Conservation (phyloP, 495 filamentous ascomycete genomes). For the Collariella sp. region DNA sequence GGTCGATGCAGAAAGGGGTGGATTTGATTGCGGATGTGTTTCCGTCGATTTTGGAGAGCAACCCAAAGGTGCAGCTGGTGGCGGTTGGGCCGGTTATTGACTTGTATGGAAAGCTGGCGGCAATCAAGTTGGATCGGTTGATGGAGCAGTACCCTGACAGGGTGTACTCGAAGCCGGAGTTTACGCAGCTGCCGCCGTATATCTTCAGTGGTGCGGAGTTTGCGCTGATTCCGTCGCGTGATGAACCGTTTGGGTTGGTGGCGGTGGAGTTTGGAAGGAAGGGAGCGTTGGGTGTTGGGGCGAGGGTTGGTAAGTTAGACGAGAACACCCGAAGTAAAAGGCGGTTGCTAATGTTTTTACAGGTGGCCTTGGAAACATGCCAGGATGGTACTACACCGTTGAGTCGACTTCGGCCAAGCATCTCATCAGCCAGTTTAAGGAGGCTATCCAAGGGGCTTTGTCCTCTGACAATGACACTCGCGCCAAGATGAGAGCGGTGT, state of each 20-base stretch:
- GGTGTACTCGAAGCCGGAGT: slow-evolving; percentile 66
- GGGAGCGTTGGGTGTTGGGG: slow-evolving; percentile 64
- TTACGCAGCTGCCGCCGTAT: slow-evolving; percentile 60
- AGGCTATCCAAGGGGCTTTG: slow-evolving; percentile 57
- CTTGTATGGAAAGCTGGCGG: slow-evolving; percentile 65
- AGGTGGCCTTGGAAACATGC: slow-evolving; percentile 62
- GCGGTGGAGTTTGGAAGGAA: slow-evolving; percentile 73
- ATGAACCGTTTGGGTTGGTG: slow-evolving; percentile 72
- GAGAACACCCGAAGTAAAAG: neutral
- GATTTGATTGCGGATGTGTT: slow-evolving; percentile 68
- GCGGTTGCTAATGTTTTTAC: neutral
- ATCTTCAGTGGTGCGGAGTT: slow-evolving; percentile 72
- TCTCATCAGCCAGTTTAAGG: slow-evolving; percentile 61
- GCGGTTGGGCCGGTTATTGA: slow-evolving; percentile 65
- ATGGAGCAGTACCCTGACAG: slow-evolving; percentile 62
- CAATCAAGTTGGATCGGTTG: slow-evolving; percentile 56
- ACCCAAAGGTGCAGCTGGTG: slow-evolving; percentile 55
- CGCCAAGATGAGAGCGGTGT: slow-evolving; percentile 63
- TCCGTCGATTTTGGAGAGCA: slow-evolving; percentile 53
- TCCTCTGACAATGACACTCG: slow-evolving; percentile 49
- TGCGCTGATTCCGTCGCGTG: slow-evolving; percentile 65
- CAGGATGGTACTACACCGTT: slow-evolving; percentile 60
- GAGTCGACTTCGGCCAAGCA: slow-evolving; percentile 62
- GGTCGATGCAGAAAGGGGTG: slow-evolving; percentile 71
- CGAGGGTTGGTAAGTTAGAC: slow-evolving; percentile 50